Evolutionary conservation across 1,284 basidiomycete species (phyloP).

Genomic region (Marasmius sp.): DNA sequence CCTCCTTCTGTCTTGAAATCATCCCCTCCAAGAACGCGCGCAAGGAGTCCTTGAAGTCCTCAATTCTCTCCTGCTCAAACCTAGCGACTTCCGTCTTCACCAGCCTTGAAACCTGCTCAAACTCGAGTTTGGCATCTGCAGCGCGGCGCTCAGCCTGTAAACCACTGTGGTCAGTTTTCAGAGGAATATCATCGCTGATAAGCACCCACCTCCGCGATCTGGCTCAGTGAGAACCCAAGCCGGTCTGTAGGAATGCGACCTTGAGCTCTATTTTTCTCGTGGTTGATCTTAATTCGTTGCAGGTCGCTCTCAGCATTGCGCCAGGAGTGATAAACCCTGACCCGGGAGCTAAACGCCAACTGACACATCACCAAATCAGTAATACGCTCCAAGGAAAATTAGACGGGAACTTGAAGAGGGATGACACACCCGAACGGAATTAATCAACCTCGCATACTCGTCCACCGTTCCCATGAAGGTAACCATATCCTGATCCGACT

Average conservation of each 20-base stretch:
- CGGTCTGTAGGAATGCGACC: slow-evolving; percentile 69
- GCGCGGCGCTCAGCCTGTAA: slow-evolving; percentile 79
- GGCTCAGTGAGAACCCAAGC: slow-evolving; percentile 64
- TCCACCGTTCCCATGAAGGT: slow-evolving; percentile 83
- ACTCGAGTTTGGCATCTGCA: slow-evolving; percentile 82
- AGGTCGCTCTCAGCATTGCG: slow-evolving; percentile 79
- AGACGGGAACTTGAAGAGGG: not conserved
- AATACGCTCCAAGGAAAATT: not conserved
- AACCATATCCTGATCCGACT: slow-evolving; percentile 77
- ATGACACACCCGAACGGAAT: slow-evolving; percentile 77
- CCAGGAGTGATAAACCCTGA: slow-evolving; percentile 82
- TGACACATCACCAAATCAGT: slow-evolving; percentile 25
- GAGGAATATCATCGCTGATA: slow-evolving; percentile 3
- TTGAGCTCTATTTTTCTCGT: slow-evolving; percentile 81
- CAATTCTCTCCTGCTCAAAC: slow-evolving; percentile 91
- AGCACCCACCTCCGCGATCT: slow-evolving; percentile 73
- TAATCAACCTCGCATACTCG: slow-evolving; percentile 91
- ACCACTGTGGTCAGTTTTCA: slow-evolving; percentile 2
- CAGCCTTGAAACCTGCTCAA: slow-evolving; percentile 83
- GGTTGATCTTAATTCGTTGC: slow-evolving; percentile 66
- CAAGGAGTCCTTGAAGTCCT: slow-evolving; percentile 81
- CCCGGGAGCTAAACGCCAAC: slow-evolving; percentile 85
- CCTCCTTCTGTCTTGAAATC: slow-evolving; percentile 81
- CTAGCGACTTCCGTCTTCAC: slow-evolving; percentile 91
- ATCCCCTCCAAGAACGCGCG: slow-evolving; percentile 82